Evolutionary conservation across 192 early-diverging fungal species (phyloP), one percentile per base, ranked within the genome.

Genomic region (Podochytrium sp.): DNA sequence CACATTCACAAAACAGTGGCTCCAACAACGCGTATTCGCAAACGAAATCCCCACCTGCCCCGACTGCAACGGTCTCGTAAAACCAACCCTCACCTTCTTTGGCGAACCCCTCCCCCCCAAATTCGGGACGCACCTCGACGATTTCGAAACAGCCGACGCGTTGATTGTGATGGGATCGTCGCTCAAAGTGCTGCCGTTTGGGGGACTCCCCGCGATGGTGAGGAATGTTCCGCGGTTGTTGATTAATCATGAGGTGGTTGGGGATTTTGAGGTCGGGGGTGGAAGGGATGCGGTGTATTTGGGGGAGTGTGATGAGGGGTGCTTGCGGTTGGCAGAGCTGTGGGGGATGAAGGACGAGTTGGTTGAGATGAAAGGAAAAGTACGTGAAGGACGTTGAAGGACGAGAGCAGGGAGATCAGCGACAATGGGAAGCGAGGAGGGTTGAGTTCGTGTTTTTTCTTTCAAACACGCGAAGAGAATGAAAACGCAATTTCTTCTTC

Each of bases 11-110:
- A 62, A 61, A 35, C 42, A 29, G 50, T 66, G 29, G 47, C 47
- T 78, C 10, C 61, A 72, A 50, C n/a, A 27, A 2, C 23, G 39
- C 16, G 68, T 81, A 25, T 65, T 75, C 23, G 53, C 33, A 35
- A 80, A 85, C 32, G 77, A 82, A 39, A 87, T 94, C 23, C 93
- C 95, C 4, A 77, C 75, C 18, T 99, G 96, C 73, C 56, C 58
- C 16, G 27, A 61, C 14, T 96, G 95, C 77, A 10, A 25, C 7
- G 81, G 88, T 5, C 79, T 92, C 16, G 88, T 98, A 73, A 98
- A 98, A 71, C 96, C 95, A 10, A 90, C 95, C 67, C 96, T 99
- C 61, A 94, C 94, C 0, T 99, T 99, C 74, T 99, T 99, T 81
- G 95, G 95, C 25, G 93, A 99, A 78, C 73, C 79, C 16, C 80